These are phyloP conservation scores for Iris macrosiphon DNA, from an alignment of 106 monocot genomes.

Conservation along the genomic window DNA sequence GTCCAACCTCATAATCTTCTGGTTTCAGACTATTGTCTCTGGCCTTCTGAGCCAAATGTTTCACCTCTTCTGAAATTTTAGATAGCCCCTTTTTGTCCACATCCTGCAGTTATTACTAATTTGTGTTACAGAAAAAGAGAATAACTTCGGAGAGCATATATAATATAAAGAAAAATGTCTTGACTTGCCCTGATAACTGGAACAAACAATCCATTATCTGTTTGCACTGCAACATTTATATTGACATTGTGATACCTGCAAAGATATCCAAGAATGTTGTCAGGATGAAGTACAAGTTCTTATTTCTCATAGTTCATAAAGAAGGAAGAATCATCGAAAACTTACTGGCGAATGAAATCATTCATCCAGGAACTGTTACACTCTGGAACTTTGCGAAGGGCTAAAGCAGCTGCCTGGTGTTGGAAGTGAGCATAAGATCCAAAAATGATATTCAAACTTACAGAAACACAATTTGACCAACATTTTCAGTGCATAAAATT, in stretches of 20 bases:
- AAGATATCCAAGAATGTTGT: background rate
- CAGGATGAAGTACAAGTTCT: background rate
- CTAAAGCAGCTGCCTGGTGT: constrained; percentile 90
- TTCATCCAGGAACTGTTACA: constrained; percentile 99
- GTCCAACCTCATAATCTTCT: constrained; percentile 80
- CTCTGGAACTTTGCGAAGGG: constrained; percentile 92
- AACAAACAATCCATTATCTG: constrained; percentile 89
- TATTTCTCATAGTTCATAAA: constrained; percentile 4
- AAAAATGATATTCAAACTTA: background rate
- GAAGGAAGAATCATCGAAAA: background rate
- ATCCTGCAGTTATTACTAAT: constrained; percentile 46
- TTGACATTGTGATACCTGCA: constrained; percentile 85
- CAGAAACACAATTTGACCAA: background rate
- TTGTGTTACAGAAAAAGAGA: background rate
- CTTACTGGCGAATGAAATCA: constrained; percentile 95
- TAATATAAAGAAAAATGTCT: background rate
- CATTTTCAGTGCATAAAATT: background rate
- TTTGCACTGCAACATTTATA: constrained; percentile 94
- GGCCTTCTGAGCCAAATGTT: constrained; percentile 82
- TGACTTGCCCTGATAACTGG: constrained; percentile 79
- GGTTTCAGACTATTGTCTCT: constrained; percentile 89
- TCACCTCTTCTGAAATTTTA: constrained; percentile 82
- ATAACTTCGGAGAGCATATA: background rate
- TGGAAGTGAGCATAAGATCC: background rate
- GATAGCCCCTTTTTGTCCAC: constrained; percentile 97